Evolutionary conservation across 768 basidiomycete species (phyloP).

Genomic region (Pisolithus tinctorius): DNA sequence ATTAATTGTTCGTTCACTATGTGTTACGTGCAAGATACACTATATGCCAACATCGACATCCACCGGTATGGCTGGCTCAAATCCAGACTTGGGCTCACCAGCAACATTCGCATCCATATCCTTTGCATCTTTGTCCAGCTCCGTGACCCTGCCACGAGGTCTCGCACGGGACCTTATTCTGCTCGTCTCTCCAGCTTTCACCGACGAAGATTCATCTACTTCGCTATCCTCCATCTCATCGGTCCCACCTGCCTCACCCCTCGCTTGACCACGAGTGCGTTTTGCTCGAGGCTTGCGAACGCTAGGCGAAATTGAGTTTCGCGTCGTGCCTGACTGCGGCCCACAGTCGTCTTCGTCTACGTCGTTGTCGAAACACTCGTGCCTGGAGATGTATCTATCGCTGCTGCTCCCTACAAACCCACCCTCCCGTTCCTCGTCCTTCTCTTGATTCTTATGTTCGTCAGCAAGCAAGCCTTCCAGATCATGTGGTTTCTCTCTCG

Average conservation of each 20-base stretch:
- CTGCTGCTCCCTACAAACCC: slow-evolving; percentile 45
- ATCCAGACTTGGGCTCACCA: slow-evolving; percentile 24
- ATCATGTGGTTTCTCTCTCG: slow-evolving; percentile 95
- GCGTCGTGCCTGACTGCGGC: slow-evolving; percentile 20
- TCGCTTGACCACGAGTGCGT: slow-evolving; percentile 25
- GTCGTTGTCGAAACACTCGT: slow-evolving; percentile 71
- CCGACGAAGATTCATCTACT: slow-evolving; percentile 28
- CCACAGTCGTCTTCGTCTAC: slow-evolving; percentile 43
- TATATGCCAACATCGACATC: slow-evolving; percentile 29
- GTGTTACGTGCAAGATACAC: too few relatives aligned
- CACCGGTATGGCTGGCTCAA: slow-evolving; percentile 31
- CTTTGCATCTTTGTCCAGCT: slow-evolving; percentile 24
- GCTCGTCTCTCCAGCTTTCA: slow-evolving; percentile 29
- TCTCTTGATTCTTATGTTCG: slow-evolving; percentile 61
- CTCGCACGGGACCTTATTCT: slow-evolving; percentile 17
- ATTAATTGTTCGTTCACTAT: too few relatives aligned
- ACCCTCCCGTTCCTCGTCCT: slow-evolving; percentile 59
- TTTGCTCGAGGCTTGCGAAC: slow-evolving; percentile 12
- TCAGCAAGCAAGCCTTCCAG: slow-evolving; percentile 70
- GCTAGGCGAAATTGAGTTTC: not conserved
- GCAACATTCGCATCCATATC: slow-evolving; percentile 25
- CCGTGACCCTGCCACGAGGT: slow-evolving; percentile 13
- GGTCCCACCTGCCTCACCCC: slow-evolving; percentile 26
- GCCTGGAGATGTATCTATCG: slow-evolving; percentile 48
- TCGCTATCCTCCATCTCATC: slow-evolving; percentile 29